A percentile compares a stretch with the other conserved stretches of the same genome.
Conservation (phyloP, 2,329 filamentous ascomycete genomes). For the Aspergillus brasiliensis region DNA sequence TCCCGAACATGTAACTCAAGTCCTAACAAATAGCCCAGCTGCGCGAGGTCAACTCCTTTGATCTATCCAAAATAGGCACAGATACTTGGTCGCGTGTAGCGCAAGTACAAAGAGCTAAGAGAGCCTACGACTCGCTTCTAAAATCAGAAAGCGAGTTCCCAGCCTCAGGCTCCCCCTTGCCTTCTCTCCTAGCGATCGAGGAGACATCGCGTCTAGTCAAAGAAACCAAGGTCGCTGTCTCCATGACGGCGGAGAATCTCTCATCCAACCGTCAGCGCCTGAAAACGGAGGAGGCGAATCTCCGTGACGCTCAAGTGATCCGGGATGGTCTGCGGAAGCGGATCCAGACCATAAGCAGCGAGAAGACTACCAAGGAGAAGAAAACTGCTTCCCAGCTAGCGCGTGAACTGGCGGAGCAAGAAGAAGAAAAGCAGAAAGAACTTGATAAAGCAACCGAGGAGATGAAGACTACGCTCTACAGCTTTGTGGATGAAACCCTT, state of each 20-base stretch:
- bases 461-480: slow-evolving; percentile 65
- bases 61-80: slow-evolving; percentile 33
- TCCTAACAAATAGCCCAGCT: slow-evolving; percentile 33
- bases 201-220: slow-evolving; percentile 65
- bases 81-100: slow-evolving; percentile 38
- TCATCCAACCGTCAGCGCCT: slow-evolving; percentile 42
- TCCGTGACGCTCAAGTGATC: slow-evolving; percentile 53
- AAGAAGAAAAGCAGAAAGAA: slow-evolving; percentile 59
- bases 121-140: slow-evolving; percentile 67
- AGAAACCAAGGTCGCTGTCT: slow-evolving; percentile 65
- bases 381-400: slow-evolving; percentile 64
- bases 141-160: slow-evolving; percentile 67
- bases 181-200: slow-evolving; percentile 70
- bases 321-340: slow-evolving; percentile 55
- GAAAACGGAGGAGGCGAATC: slow-evolving; percentile 48
- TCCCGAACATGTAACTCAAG: background rate
- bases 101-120: slow-evolving; percentile 59
- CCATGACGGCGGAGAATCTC: slow-evolving; percentile 45
- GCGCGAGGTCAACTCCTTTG: slow-evolving; percentile 32
- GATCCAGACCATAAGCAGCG: slow-evolving; percentile 61
- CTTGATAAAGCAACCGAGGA: slow-evolving; percentile 64
- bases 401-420: slow-evolving; percentile 62
- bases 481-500: slow-evolving; percentile 71
- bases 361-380: slow-evolving; percentile 59
- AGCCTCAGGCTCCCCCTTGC: slow-evolving; percentile 66